phyloP scores from a whole-genome alignment of 768 basidiomycete species.

The Suillus subluteus region DNA sequence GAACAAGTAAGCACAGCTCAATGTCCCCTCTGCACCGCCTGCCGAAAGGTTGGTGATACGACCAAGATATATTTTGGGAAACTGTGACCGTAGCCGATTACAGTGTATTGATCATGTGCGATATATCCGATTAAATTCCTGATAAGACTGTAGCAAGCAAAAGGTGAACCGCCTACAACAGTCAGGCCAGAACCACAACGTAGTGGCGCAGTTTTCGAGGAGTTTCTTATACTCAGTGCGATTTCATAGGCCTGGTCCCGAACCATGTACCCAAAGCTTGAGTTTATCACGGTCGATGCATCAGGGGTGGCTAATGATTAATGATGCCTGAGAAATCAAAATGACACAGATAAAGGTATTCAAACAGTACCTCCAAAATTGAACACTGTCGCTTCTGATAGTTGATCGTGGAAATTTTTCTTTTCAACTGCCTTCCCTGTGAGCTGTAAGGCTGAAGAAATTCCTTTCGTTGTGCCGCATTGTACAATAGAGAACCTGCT shows the following conservation, averaged over 20 bases:
- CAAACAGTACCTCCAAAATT: background rate
- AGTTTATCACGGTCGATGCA: background rate
- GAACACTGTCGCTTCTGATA: background rate
- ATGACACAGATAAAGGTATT: background rate
- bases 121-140: background rate
- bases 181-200: background rate
- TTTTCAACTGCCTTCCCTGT: background rate
- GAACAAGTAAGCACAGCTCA: background rate
- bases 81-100: background rate
- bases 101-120: background rate
- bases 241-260: background rate
- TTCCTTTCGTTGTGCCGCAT: background rate
- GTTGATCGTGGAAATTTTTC: background rate
- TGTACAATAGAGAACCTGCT: background rate
- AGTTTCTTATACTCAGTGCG: background rate
- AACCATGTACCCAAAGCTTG: background rate
- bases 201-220: background rate
- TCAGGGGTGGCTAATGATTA: background rate
- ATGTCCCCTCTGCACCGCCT: background rate
- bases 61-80: background rate
- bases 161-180: background rate
- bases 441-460: background rate
- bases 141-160: background rate
- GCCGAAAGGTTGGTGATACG: background rate
- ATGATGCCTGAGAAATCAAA: background rate